Base-by-base conservation (phyloP, 179 eudicot genomes). In the Camellia oleifera region DNA sequence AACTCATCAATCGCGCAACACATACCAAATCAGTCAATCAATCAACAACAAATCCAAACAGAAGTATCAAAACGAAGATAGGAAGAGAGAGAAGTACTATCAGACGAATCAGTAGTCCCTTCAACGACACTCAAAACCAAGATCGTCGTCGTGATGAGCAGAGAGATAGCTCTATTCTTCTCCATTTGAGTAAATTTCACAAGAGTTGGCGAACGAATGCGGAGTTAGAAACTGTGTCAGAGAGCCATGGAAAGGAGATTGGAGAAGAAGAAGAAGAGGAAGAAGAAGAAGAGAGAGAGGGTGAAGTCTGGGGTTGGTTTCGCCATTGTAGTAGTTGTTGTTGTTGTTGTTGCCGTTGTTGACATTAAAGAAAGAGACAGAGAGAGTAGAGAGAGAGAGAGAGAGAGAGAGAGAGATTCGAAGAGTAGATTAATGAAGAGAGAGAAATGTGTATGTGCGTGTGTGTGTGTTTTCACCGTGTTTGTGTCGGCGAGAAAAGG, bases 81-180 rank as follows among this genome's bases (percentile, higher is more conserved):
- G 2, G 2, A 32, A 17, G 42, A 61, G 5, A 6, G 26, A n/a
- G 18, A 69, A 64, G 20, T 79, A 90, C 94, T 85, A 72, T 90
- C 94, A 82, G 82, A 77, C 11, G 84, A 79, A 85, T 89, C 88
- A 84, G 94, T 90, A 73, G 85, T 85, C 11, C 83, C 88, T 23
- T 81, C 78, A 62, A 79, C 86, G 20, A 62, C 10, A n/a, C 65
- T 66, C 42, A 44, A 65, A 68, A 32, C 74, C 72, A 75, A 45
- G 61, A 83, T 70, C 32, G 82, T 52, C 20, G 78, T 56, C 77
- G 84, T 73, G 57, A 81, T 80, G 80, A 86, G 78, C 72, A 82
- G 45, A 46, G 18, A 45, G 69, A 20, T 50, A 26, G 45, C 1
- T 52, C 40, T 23, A 3, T 18, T 52, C 77, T 45, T 75, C 78